Evolutionary conservation across 2,329 filamentous ascomycete species (phyloP), one percentile per base, ranked within the genome.

Genomic region (Pseudogymnoascus sp.): DNA sequence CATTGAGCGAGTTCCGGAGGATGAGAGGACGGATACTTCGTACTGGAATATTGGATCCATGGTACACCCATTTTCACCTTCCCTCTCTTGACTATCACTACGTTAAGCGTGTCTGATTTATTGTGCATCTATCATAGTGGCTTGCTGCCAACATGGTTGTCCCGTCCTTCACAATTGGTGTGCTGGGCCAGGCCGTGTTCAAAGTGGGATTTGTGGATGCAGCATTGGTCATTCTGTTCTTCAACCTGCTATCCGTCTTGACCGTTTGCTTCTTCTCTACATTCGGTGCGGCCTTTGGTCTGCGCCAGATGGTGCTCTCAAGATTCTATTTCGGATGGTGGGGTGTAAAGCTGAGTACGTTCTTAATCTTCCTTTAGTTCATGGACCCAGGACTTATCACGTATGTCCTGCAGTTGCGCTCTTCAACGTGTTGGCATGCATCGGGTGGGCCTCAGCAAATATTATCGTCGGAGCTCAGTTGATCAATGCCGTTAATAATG

Each of bases 241-340:
- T 92, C 76, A 92, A 92, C 68, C 70, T 90, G 4, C 76, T 93
- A 8, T 88, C 86, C n/a, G 81, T 88, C 57, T 70, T 86, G 57
- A 86, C 88, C 0, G 88, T 90, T 14, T 87, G 84, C 70, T 90
- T 87, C 74, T 92, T 92, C 77, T 88, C 86, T 1, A 89, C 84
- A 16, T 90, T 92, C 69, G 89, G 89, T 2, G 86, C 89, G 2
- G 76, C 77, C 7, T 91, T 90, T 66, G 89, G 89, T 3, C 78
- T 92, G 65, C 83, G 89, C 60, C 89, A 92, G 70, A 91, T 92
- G 86, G 87, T 92, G 1, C 78, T 92, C n/a, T 86, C 86, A 9
- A 80, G 89, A 36, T 92, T 87, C 74, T 92, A 81, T 75, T 92
- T 91, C 71, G 89, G 89, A 7, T 89, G 83, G 74, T 86, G 82